Conservation (phyloP, 495 filamentous ascomycete genomes). For the Aspergillus leporis region DNA sequence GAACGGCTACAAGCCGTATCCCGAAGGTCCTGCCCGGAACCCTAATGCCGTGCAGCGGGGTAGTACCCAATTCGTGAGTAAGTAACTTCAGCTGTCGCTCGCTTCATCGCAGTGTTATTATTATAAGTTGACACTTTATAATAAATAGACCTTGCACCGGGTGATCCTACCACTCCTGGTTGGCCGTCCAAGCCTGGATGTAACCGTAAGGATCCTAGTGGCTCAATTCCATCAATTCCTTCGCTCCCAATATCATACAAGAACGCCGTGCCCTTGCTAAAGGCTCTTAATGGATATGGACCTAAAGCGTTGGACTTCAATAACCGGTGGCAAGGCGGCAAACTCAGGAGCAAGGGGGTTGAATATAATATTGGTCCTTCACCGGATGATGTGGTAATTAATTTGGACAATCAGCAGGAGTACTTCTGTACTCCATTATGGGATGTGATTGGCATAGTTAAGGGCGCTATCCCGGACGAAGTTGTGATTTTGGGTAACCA, state of each 20-base stretch:
- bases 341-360: constrained; percentile 81
- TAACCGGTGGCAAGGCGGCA: constrained; percentile 68
- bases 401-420: constrained; percentile 84
- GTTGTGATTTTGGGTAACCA: constrained; percentile 95
- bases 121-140: neutral
- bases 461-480: constrained; percentile 83
- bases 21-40: constrained; percentile 82
- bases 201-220: constrained; percentile 69
- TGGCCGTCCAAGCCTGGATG: constrained; percentile 91
- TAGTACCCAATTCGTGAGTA: constrained; percentile 82
- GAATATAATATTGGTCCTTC: constrained; percentile 91
- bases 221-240: constrained; percentile 77
- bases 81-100: constrained; percentile 13
- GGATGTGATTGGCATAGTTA: constrained; percentile 94
- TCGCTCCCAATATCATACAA: constrained; percentile 89
- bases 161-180: constrained; percentile 84
- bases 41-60: constrained; percentile 90
- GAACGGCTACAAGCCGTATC: constrained; percentile 79
- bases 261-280: constrained; percentile 82
- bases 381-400: constrained; percentile 70
- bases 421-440: constrained; percentile 88
- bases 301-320: constrained; percentile 77
- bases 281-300: constrained; percentile 85
- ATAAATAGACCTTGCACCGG: constrained; percentile 55
- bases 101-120: neutral